Evolutionary conservation across 805 yeast genomes (phyloP).

Genomic region (Yamadazyma akitaensis): DNA sequence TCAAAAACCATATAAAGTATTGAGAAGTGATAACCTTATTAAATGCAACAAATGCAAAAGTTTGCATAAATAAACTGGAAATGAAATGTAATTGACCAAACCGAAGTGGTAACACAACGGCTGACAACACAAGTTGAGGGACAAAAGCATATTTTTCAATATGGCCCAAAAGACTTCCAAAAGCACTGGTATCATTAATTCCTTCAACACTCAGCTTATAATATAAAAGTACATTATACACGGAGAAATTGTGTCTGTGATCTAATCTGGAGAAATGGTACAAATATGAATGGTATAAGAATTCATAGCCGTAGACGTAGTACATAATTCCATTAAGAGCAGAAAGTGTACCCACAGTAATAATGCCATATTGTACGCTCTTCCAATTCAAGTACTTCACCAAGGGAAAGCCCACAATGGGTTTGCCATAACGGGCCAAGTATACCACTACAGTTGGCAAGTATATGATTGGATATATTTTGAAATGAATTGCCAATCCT

Average conservation of each 20-base stretch:
- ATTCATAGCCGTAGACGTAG: slow-evolving; percentile 66
- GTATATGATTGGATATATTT: slow-evolving; percentile 88
- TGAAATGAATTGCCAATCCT: slow-evolving; percentile 86
- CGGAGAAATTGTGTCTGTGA: slow-evolving; percentile 92
- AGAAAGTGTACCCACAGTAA: slow-evolving; percentile 43
- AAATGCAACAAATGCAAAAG: slow-evolving; percentile 43
- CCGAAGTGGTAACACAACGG: slow-evolving; percentile 53
- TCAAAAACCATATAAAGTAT: slow-evolving; percentile 92
- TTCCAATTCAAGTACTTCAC: slow-evolving; percentile 37
- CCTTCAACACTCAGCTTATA: slow-evolving; percentile 44
- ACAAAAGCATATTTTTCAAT: slow-evolving; percentile 67
- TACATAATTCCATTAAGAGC: slow-evolving; percentile 60
- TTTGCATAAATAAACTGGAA: slow-evolving; percentile 38
- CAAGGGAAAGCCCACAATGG: slow-evolving; percentile 25
- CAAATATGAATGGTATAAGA: slow-evolving; percentile 70
- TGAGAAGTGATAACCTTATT: slow-evolving; percentile 82
- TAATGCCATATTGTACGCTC: slow-evolving; percentile 26
- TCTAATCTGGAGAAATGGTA: slow-evolving; percentile 83
- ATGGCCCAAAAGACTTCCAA: slow-evolving; percentile 15
- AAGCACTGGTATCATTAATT: background rate
- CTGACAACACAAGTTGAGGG: slow-evolving; percentile 72
- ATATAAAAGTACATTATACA: slow-evolving; percentile 75
- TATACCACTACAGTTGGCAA: slow-evolving; percentile 64
- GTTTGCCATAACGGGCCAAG: slow-evolving; percentile 24
- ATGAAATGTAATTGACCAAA: slow-evolving; percentile 31